Conservation (phyloP, 192 early-diverging fungal genomes). For the Entomortierella parvispora region DNA sequence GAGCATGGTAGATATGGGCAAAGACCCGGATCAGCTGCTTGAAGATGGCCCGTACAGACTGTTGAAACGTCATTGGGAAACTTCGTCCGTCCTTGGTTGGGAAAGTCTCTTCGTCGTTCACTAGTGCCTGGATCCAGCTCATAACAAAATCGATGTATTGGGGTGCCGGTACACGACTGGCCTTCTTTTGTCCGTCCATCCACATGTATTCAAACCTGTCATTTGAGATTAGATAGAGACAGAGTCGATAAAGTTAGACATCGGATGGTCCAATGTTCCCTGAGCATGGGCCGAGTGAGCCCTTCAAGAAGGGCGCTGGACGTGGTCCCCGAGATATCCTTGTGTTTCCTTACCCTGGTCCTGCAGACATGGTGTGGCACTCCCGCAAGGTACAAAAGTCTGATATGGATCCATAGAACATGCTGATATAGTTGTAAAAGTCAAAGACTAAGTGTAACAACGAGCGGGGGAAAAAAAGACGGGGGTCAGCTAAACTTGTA, state of each 20-base stretch:
- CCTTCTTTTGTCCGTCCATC: constrained; percentile 86
- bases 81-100: constrained; percentile 91
- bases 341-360: constrained; percentile 70
- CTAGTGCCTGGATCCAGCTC: constrained; percentile 85
- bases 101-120: constrained; percentile 92
- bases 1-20: constrained; percentile 93
- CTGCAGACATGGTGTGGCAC: constrained; percentile 92
- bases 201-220: constrained; percentile 86
- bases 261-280: too few species aligned
- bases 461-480: background rate
- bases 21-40: constrained; percentile 90
- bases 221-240: background rate
- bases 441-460: constrained; percentile 71
- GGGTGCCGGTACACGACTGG: constrained; percentile 86
- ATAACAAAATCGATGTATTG: constrained; percentile 96
- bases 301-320: too few species aligned
- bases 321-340: too few species aligned
- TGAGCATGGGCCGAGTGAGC: too few species aligned
- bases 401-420: constrained; percentile 90
- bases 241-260: background rate
- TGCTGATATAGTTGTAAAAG: constrained; percentile 93
- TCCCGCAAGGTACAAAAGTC: constrained; percentile 88
- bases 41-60: constrained; percentile 77
- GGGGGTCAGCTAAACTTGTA: background rate
- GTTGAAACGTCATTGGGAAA: constrained; percentile 84